These are phyloP conservation scores for Lepiota brunneoincarnata DNA, from an alignment of 768 basidiomycete species.

Conservation along the genomic window DNA sequence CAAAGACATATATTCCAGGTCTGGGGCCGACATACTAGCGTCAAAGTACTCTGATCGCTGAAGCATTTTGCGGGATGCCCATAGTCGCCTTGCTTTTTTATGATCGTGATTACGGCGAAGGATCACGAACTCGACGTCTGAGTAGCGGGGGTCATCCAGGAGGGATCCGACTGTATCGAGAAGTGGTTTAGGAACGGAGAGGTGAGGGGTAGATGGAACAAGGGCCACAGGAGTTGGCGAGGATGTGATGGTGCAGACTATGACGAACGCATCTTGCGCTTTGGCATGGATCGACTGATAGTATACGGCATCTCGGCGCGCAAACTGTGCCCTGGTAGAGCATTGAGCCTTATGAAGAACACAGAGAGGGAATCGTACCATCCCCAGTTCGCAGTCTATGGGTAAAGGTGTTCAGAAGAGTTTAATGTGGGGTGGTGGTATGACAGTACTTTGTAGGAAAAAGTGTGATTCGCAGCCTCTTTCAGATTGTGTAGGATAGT, in stretches of 20 bases:
- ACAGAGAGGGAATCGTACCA: constrained; percentile 47
- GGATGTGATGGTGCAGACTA: constrained; percentile 77
- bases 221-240: constrained; percentile 50
- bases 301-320: constrained; percentile 68
- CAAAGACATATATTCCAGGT: not conserved
- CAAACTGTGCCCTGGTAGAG: constrained; percentile 68
- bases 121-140: constrained; percentile 80
- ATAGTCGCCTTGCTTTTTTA: constrained; percentile 47
- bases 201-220: constrained; percentile 40
- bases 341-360: not conserved
- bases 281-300: constrained; percentile 52
- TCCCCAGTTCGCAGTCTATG: constrained; percentile 82
- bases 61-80: constrained; percentile 67
- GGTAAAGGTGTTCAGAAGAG: not conserved
- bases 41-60: constrained; percentile 76
- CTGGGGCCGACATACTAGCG: constrained; percentile 45
- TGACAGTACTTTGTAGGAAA: constrained; percentile 55
- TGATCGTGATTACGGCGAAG: constrained; percentile 41
- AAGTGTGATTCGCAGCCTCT: constrained; percentile 81
- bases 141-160: constrained; percentile 80
- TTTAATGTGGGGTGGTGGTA: too few relatives aligned
- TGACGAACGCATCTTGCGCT: constrained; percentile 65
- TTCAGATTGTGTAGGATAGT: constrained; percentile 58
- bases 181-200: constrained; percentile 63
- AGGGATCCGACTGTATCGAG: constrained; percentile 71